These are phyloP conservation scores for Albifimbria verrucaria DNA, from an alignment of 2,329 filamentous ascomycete species.

Conservation along the genomic window DNA sequence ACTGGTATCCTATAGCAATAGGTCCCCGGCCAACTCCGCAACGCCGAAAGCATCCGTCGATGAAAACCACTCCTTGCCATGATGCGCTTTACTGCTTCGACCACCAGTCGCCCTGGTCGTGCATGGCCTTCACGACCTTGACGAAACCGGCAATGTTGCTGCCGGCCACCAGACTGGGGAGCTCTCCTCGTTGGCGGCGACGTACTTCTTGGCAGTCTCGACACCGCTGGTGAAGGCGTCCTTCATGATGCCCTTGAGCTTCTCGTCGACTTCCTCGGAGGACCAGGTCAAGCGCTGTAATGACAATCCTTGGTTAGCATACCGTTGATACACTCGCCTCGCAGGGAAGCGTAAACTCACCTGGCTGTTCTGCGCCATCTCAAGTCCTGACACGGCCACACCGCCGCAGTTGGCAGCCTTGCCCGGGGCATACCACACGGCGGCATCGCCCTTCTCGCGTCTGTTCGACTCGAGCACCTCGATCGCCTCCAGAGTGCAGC, in stretches of 20 bases:
- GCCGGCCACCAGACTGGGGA: conserved; percentile 86
- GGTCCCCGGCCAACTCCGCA: too few relatives aligned
- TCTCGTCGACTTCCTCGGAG: conserved; percentile 81
- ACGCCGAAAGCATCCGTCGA: too few relatives aligned
- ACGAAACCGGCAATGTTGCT: conserved; percentile 97
- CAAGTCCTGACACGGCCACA: conserved; percentile 93
- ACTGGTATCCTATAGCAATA: too few relatives aligned
- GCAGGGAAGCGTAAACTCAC: conserved; percentile 15
- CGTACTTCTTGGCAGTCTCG: conserved; percentile 85
- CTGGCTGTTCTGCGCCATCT: conserved; percentile 97
- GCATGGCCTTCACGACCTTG: conserved; percentile 94
- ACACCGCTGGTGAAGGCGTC: conserved; percentile 87
- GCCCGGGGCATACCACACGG: conserved; percentile 94
- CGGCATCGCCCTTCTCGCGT: conserved; percentile 61
- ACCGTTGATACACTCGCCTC: too few relatives aligned
- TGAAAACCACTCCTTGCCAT: too few relatives aligned
- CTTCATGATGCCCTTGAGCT: conserved; percentile 94
- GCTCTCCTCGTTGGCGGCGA: conserved; percentile 72
- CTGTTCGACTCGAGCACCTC: conserved; percentile 83
- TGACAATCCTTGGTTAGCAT: neutral
- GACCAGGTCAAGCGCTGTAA: conserved; percentile 76
- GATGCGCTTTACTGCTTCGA: neutral
- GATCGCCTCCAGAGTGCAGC: conserved; percentile 93
- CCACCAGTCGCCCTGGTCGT: conserved; percentile 96
- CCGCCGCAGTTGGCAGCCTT: conserved; percentile 98